A percentile compares a stretch with the other conserved stretches of the same genome.
Conservation (phyloP, 208 protist species). For the Crithidia thermophila region DNA sequence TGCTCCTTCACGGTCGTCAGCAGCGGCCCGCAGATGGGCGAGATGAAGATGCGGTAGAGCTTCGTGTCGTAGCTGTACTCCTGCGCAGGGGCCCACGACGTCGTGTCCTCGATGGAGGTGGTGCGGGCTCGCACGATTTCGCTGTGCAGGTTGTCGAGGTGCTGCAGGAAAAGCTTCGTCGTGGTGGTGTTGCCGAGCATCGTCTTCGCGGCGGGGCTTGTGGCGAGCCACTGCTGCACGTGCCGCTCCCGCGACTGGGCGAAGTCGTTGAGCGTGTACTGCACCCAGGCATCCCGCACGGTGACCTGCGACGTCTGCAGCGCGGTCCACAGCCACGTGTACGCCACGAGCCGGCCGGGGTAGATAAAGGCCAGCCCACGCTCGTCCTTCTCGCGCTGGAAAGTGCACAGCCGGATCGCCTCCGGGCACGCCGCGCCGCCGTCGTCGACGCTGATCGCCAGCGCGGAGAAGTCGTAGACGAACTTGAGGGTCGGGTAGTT, state of each 20-base stretch:
- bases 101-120: constrained; percentile 39
- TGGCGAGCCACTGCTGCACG: constrained; percentile 45
- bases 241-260: constrained; percentile 49
- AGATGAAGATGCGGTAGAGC: constrained; percentile 76
- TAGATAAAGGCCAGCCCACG: constrained; percentile 44
- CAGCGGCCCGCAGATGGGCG: constrained; percentile 63
- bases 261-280: constrained; percentile 60
- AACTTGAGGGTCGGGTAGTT: constrained; percentile 77
- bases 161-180: constrained; percentile 40
- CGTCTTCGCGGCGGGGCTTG: constrained; percentile 29
- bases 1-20: constrained; percentile 64
- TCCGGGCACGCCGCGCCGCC: background rate
- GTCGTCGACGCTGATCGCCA: constrained; percentile 27
- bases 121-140: constrained; percentile 69
- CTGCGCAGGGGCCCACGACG: constrained; percentile 36
- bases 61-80: constrained; percentile 70
- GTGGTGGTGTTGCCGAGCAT: constrained; percentile 43
- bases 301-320: constrained; percentile 31
- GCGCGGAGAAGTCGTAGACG: constrained; percentile 58
- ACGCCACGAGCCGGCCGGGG: constrained; percentile 41
- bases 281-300: constrained; percentile 51
- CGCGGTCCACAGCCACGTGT: constrained; percentile 45
- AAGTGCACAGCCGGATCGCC: constrained; percentile 36
- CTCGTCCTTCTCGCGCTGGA: constrained; percentile 40
- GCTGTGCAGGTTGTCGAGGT: constrained; percentile 50